These are phyloP conservation scores for Rostrohypoxylon terebratum DNA, from an alignment of 495 filamentous ascomycete species.

Conservation along the genomic window DNA sequence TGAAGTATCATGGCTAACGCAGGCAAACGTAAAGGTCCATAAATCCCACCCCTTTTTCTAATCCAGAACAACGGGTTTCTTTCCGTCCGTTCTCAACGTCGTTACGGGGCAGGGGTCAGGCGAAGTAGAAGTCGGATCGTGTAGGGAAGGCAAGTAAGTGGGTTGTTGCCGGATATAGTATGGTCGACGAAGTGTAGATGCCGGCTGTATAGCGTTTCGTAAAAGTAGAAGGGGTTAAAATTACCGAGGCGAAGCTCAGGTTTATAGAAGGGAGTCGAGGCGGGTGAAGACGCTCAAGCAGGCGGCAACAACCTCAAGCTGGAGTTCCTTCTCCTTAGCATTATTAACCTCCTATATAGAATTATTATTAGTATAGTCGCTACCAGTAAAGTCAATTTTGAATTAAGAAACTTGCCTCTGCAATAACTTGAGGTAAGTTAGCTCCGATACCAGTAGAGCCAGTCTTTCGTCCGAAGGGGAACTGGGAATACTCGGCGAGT, in stretches of 20 bases:
- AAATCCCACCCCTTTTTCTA: constrained; percentile 18
- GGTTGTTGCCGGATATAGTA: background rate
- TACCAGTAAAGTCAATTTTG: background rate
- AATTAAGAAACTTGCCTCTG: constrained; percentile 67
- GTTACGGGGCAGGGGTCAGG: background rate
- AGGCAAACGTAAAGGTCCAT: constrained; percentile 17
- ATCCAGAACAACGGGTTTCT: constrained; percentile 25
- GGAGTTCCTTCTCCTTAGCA: constrained; percentile 89
- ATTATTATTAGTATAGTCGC: constrained; percentile 10
- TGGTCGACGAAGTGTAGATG: constrained; percentile 21
- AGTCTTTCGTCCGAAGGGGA: constrained; percentile 87
- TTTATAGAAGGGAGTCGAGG: constrained; percentile 90
- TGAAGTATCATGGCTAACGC: background rate
- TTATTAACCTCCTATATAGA: constrained; percentile 74
- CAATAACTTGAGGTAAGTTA: constrained; percentile 88
- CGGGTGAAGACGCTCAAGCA: constrained; percentile 97
- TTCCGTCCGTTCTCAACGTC: constrained; percentile 10
- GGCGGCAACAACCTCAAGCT: constrained; percentile 95
- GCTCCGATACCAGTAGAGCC: constrained; percentile 87
- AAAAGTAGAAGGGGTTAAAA: constrained; percentile 22
- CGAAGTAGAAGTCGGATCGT: constrained; percentile 12
- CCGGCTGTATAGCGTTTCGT: constrained; percentile 30
- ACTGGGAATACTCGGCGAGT: constrained; percentile 94
- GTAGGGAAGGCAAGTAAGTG: constrained; percentile 9
- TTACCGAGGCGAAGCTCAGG: background rate